Evolutionary conservation across 805 yeast genomes (phyloP).

Genomic region (Kazachstania psychrophila): DNA sequence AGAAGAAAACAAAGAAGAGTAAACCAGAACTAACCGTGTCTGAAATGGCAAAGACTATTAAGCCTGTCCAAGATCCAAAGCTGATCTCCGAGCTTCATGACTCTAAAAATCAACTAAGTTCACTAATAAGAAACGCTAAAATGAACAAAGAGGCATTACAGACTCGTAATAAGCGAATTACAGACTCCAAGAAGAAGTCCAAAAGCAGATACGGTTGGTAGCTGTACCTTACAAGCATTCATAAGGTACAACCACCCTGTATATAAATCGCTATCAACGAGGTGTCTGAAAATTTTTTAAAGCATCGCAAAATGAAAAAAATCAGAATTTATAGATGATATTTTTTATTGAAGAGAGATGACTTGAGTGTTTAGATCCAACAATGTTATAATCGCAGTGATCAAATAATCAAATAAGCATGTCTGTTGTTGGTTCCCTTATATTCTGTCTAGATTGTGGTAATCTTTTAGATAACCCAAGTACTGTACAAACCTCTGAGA

Average conservation of each 20-base stretch:
- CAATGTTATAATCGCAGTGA: not conserved
- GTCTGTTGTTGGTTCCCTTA: slow-evolving; percentile 94
- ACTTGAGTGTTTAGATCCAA: not conserved
- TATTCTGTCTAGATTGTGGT: slow-evolving; percentile 91
- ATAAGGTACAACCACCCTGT: not conserved
- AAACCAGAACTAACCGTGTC: not conserved
- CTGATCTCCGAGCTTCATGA: slow-evolving; percentile 12
- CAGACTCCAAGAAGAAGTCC: slow-evolving; percentile 10
- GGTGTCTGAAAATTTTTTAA: not conserved
- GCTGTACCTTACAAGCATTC: not conserved
- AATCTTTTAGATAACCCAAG: slow-evolving; percentile 65
- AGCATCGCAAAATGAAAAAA: not conserved
- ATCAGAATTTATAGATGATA: not conserved
- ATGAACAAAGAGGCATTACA: slow-evolving; percentile 12
- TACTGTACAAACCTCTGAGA: slow-evolving; percentile 32
- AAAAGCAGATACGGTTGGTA: slow-evolving; percentile 19
- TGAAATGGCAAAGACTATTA: not conserved
- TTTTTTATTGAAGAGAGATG: not conserved
- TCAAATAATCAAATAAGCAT: slow-evolving; percentile 30
- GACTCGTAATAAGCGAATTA: slow-evolving; percentile 11
- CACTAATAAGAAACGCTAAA: slow-evolving; percentile 16
- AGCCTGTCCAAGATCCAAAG: slow-evolving; percentile 2
- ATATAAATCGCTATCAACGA: not conserved
- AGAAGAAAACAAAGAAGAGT: not conserved
- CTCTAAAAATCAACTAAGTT: slow-evolving; percentile 15